phyloP scores from a whole-genome alignment of 345 rosid genomes.

The Erodium maritimum region DNA sequence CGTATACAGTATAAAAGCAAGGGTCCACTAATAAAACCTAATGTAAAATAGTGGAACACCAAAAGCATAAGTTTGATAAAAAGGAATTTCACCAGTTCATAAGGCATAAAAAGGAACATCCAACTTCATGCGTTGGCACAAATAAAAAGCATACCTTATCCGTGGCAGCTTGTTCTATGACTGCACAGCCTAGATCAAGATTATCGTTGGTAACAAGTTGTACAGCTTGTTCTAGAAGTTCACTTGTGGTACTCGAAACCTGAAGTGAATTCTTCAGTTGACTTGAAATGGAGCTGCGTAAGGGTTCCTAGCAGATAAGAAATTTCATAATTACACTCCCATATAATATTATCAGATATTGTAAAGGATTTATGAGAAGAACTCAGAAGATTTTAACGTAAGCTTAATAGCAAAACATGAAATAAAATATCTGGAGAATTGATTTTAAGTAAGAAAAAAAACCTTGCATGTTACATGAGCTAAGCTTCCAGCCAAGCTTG shows the following conservation, averaged over 20 bases:
- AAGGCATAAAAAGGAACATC: no score
- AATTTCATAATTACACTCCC: neutral
- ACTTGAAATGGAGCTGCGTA: constrained; percentile 78
- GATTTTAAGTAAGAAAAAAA: constrained; percentile 3
- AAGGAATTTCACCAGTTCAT: neutral
- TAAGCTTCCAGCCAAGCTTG: constrained; percentile 96
- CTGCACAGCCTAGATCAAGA: constrained; percentile 99
- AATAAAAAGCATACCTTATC: constrained; percentile 49
- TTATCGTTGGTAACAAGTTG: constrained; percentile 95
- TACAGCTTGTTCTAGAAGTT: constrained; percentile 80
- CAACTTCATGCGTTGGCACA: neutral
- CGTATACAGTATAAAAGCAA: neutral
- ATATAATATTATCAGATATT: neutral
- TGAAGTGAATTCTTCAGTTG: constrained; percentile 73
- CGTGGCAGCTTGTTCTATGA: constrained; percentile 93
- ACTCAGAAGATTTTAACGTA: neutral
- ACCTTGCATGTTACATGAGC: constrained; percentile 99
- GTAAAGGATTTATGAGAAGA: neutral
- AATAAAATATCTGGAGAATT: neutral
- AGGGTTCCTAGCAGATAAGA: constrained; percentile 58
- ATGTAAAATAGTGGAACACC: neutral
- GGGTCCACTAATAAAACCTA: neutral
- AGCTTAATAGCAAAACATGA: neutral
- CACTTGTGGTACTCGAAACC: constrained; percentile 49
- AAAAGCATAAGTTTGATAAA: neutral